Evolutionary conservation across 148 eudicot species (phyloP), one percentile per base, ranked within the genome.

Genomic region (Rhododendron williamsianum): DNA sequence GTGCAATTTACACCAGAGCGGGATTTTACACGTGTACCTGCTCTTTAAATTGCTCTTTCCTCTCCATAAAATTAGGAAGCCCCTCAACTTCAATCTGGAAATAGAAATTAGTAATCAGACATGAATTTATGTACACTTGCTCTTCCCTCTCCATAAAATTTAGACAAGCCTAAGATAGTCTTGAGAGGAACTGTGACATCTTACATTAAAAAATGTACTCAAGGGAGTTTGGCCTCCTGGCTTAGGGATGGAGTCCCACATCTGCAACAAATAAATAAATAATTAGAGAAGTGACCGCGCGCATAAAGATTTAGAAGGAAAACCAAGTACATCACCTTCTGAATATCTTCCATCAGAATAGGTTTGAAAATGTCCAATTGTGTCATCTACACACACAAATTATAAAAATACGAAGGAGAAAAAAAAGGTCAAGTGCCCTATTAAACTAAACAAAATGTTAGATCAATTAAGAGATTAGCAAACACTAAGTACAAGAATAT

Each of bases 221-320:
- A 96, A 76, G 25, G 95, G 98, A 65, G 97, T 95, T 71, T 95
- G 99, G 54, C 92, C 95, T 88, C 90, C 90, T 81, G 98, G 99
- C 91, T 96, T 96, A 73, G 98, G 98, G 87, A 96, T 97, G 35
- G 97, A 91, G 88, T 95, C 98, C 99, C 99, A 96, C 84, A 96
- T 96, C 99, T 96, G 84, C 69, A 82, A 36, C 80, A 65, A 78
- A 83, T 43, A 45, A 78, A 83, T 43, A 45, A 45, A 13, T 23
- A 63, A 33, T 63, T 63, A 51, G 73, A 76, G 43, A 21, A 86
- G 86, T 16, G 82, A 79, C 49, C n/a, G 84, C 0, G 0, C 35
- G 35, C 67, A 51, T 27, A 87, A 33, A 52, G 27, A 48, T 27
- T 74, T 30, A 58, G 60, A 45, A 51, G 58, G 81, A 30, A 82